A percentile compares a stretch with the other conserved stretches of the same genome.
phyloP scores from a whole-genome alignment of 2,329 filamentous ascomycete genomes.

The Parascedosporium putredinis region DNA sequence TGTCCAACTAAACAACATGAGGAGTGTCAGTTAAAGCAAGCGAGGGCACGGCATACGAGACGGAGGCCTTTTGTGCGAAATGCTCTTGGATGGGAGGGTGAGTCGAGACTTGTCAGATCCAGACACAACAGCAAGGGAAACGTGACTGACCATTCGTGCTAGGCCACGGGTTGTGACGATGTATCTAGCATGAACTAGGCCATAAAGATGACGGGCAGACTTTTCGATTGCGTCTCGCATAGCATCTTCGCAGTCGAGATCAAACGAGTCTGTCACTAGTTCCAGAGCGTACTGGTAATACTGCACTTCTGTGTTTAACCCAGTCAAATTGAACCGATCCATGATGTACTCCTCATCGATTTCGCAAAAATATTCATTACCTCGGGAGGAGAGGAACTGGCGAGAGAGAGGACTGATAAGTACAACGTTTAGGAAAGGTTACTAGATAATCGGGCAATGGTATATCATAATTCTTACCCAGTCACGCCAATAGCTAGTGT shows the following conservation, averaged over 20 bases:
- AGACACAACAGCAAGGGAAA: not conserved
- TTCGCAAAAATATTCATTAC: conserved; percentile 99
- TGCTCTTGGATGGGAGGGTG: too few species aligned
- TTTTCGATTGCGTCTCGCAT: conserved; percentile 98
- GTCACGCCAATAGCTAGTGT: conserved; percentile 98
- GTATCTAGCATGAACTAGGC: conserved; percentile 89
- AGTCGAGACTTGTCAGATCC: not conserved
- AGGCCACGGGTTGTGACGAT: conserved; percentile 92
- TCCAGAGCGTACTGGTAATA: conserved; percentile 99
- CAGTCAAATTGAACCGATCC: conserved; percentile 95
- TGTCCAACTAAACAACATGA: conserved; percentile 92
- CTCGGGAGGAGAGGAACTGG: conserved; percentile 93
- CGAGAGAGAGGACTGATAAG: conserved; percentile 8
- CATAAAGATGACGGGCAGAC: conserved; percentile 89
- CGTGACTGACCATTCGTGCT: conserved; percentile 74
- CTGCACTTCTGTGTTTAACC: conserved; percentile 91
- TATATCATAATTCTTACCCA: too few species aligned
- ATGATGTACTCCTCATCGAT: conserved; percentile 99
- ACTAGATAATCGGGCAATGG: too few species aligned
- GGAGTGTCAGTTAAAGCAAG: too few species aligned
- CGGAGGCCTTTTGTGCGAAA: too few species aligned
- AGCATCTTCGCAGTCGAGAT: conserved; percentile 96
- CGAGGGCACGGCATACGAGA: too few species aligned
- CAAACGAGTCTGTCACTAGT: conserved; percentile 94
- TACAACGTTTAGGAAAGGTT: not conserved